Evolutionary conservation across 805 yeast genomes (phyloP).

Genomic region (Yarrowia sp.): DNA sequence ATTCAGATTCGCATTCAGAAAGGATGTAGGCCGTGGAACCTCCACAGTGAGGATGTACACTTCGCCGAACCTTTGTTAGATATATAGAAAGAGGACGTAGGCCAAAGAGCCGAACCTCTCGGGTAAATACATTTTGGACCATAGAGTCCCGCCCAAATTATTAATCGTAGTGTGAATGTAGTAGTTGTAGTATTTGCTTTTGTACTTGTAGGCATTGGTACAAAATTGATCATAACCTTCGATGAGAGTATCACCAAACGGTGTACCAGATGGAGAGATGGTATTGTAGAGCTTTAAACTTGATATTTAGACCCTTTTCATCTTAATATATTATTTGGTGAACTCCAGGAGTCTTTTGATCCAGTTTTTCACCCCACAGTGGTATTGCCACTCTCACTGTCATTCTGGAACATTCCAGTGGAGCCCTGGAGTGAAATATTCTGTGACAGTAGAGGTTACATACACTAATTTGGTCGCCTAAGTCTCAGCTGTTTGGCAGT

Average conservation of each 20-base stretch:
- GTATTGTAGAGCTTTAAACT: too few relatives aligned
- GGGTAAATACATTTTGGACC: constrained; percentile 20
- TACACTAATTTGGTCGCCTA: background rate
- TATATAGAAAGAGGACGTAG: constrained; percentile 7
- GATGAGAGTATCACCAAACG: too few relatives aligned
- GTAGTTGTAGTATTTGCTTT: background rate
- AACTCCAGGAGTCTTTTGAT: background rate
- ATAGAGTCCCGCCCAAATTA: constrained; percentile 1
- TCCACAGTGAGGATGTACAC: background rate
- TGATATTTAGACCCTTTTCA: too few relatives aligned
- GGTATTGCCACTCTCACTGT: background rate
- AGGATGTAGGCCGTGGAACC: constrained; percentile 13
- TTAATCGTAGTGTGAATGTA: background rate
- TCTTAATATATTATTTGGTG: background rate
- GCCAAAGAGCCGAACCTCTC: constrained; percentile 17
- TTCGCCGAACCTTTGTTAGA: background rate
- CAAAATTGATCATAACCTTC: too few relatives aligned
- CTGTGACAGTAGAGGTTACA: background rate
- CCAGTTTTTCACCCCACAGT: too few relatives aligned
- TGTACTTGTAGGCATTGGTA: background rate
- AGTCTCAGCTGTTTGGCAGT: background rate
- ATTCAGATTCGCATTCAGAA: constrained; percentile 6
- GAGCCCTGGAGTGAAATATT: too few relatives aligned
- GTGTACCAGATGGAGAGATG: too few relatives aligned
- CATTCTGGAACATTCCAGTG: background rate